Evolutionary conservation across 2,329 filamentous ascomycete genomes (phyloP), one percentile per base, ranked within the genome.

Genomic region (Claviceps africana): DNA sequence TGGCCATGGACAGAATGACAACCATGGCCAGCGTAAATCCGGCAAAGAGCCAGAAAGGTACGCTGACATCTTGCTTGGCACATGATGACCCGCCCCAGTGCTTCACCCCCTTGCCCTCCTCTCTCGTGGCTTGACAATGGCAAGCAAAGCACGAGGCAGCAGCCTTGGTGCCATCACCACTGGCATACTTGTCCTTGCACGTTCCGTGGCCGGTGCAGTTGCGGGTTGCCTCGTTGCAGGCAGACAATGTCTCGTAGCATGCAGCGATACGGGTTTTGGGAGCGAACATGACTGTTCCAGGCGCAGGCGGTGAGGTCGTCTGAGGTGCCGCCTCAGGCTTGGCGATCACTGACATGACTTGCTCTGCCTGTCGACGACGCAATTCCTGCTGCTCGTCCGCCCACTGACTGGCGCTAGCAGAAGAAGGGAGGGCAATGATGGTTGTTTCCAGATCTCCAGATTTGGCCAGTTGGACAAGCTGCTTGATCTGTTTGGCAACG

Each of bases 1-100:
- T 83, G 11, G 81, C 82, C 64, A 85, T 83, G 39, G 74, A 75
- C 30, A 94, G 70, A 39, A 86, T 69, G 47, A 79, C 77, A 1
- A 93, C 70, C 56, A 94, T 72, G 39, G 82, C 69, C 47, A 96
- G 70, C 4, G 79, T 83, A 60, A 93, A 85, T 8, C 83, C 81
- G 13, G 80, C 78, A 60, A 98, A 82, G 49, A 98, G 72, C 81
- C 89, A 94, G 71, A 98, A 97, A 5, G 86, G 83, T 30, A 83
- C 79, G 65, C 88, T 94, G 50, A 97, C 74, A 64, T 98, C 91
- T 67, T 84, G 79, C 80, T 97, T 98, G 65, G 93, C 82, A 72
- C 93, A 98, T 47, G 85, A 84, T 39, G 81, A 73, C 17, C 93
- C 93, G 48, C 83, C 91, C 88, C 89, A 97, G 63, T 83, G 77